Percentiles rank a stretch among this genome's conserved stretches.
Evolutionary conservation across 2,329 filamentous ascomycete genomes (phyloP).

Genomic region (Sporothrix pseudoabietina): DNA sequence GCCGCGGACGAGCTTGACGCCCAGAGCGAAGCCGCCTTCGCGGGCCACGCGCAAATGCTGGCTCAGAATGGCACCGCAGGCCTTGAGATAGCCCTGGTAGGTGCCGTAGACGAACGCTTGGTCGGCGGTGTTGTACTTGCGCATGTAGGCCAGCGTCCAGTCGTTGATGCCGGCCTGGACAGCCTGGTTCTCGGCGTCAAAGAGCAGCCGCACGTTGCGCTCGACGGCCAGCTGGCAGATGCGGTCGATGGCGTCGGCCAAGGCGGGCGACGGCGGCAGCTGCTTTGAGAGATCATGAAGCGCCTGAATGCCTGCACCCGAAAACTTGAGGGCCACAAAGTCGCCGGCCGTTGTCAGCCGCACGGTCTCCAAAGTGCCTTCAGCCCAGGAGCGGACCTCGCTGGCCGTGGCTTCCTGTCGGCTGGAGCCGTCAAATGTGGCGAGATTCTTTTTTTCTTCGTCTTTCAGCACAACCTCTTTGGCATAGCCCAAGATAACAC

Average conservation of each 20-base stretch:
- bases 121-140: slow-evolving; percentile 68
- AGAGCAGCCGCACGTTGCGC: slow-evolving; percentile 72
- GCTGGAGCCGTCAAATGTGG: slow-evolving; percentile 48
- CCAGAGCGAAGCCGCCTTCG: slow-evolving; percentile 64
- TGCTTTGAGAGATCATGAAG: slow-evolving; percentile 66
- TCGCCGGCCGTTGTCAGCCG: slow-evolving; percentile 69
- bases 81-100: slow-evolving; percentile 76
- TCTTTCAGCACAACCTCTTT: slow-evolving; percentile 74
- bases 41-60: slow-evolving; percentile 62
- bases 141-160: slow-evolving; percentile 77
- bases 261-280: slow-evolving; percentile 62
- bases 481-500: slow-evolving; percentile 83
- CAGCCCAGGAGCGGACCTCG: slow-evolving; percentile 71
- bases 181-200: slow-evolving; percentile 82
- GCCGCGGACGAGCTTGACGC: slow-evolving; percentile 74
- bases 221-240: slow-evolving; percentile 73
- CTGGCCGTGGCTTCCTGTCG: slow-evolving; percentile 53
- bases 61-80: slow-evolving; percentile 58
- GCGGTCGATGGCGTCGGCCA: slow-evolving; percentile 69
- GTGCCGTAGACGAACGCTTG: slow-evolving; percentile 76
- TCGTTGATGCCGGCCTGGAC: slow-evolving; percentile 79
- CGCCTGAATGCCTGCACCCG: slow-evolving; percentile 75
- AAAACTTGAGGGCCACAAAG: slow-evolving; percentile 74
- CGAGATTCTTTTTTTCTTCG: slow-evolving; percentile 51
- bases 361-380: slow-evolving; percentile 75